These are phyloP conservation scores for Tulasnella sp. DNA, from an alignment of 768 basidiomycete genomes.

Conservation along the genomic window DNA sequence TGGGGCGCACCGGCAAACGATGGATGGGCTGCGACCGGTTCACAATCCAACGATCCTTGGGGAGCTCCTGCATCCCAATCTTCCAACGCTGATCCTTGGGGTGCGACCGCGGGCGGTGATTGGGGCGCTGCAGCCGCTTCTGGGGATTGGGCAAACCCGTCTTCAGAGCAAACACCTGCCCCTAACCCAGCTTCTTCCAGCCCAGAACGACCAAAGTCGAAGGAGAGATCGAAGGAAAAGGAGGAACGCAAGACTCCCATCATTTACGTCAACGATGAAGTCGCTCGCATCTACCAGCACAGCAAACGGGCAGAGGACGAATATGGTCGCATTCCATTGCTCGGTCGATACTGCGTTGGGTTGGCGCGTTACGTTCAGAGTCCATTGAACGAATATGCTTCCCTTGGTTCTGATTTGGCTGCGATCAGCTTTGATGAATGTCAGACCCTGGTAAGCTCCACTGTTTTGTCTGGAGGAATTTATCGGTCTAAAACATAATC, in stretches of 20 bases:
- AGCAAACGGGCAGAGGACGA: constrained; percentile 84
- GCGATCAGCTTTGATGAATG: constrained; percentile 83
- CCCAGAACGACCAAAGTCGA: constrained; percentile 20
- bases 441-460: constrained; percentile 73
- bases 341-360: constrained; percentile 91
- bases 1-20: constrained; percentile 32
- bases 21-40: constrained; percentile 18
- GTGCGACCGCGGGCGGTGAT: constrained; percentile 37
- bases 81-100: constrained; percentile 33
- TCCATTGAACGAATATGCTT: constrained; percentile 92
- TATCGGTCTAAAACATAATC: constrained; percentile 26
- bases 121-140: constrained; percentile 51
- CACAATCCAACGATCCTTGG: constrained; percentile 24
- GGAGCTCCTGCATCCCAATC: constrained; percentile 43
- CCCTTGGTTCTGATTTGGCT: constrained; percentile 80
- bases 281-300: constrained; percentile 92
- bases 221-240: constrained; percentile 15
- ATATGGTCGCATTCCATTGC: constrained; percentile 73
- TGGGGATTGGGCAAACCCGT: not conserved
- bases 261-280: constrained; percentile 85
- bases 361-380: constrained; percentile 91
- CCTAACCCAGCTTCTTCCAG: constrained; percentile 9
- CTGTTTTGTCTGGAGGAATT: constrained; percentile 17
- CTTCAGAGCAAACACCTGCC: constrained; percentile 28
- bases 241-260: constrained; percentile 59